Conservation (phyloP, 805 yeast species). For the Pachysolen tannophilus region DNA sequence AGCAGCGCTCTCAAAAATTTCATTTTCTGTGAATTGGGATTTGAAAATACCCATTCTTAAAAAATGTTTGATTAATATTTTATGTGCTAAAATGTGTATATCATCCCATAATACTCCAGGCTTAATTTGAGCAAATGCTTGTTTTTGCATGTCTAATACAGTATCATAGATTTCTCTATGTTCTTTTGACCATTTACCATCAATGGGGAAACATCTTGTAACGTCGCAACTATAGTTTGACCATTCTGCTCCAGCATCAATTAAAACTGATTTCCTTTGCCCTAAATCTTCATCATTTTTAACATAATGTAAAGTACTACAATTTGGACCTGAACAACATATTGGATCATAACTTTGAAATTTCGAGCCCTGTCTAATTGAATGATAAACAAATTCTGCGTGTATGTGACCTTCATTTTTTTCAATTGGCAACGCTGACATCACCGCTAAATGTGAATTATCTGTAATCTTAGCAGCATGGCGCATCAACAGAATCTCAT, state of each 20-base stretch:
- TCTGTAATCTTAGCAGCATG: constrained; percentile 83
- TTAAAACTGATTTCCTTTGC: constrained; percentile 58
- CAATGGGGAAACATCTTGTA: constrained; percentile 89
- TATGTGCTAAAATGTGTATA: constrained; percentile 74
- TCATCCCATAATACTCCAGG: constrained; percentile 88
- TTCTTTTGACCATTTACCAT: constrained; percentile 84
- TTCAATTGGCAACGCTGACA: constrained; percentile 89
- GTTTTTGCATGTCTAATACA: constrained; percentile 76
- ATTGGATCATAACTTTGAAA: constrained; percentile 88
- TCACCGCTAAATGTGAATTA: constrained; percentile 81
- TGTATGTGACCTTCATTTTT: constrained; percentile 85
- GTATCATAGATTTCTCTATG: constrained; percentile 74
- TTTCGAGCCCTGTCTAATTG: constrained; percentile 90
- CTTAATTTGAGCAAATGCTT: constrained; percentile 60
- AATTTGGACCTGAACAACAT: constrained; percentile 87
- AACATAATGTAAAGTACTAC: constrained; percentile 86
- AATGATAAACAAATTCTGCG: constrained; percentile 92
- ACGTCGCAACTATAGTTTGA: constrained; percentile 87
- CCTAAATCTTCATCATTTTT: constrained; percentile 63
- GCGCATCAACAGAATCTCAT: constrained; percentile 67
- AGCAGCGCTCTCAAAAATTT: constrained; percentile 61
- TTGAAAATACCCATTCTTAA: constrained; percentile 70
- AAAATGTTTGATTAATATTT: constrained; percentile 63
- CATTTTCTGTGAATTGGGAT: constrained; percentile 44
- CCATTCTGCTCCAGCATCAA: constrained; percentile 99